Evolutionary conservation across 2,329 filamentous ascomycete genomes (phyloP), one percentile per base, ranked within the genome.

Genomic region (Escovopsis sp.): DNA sequence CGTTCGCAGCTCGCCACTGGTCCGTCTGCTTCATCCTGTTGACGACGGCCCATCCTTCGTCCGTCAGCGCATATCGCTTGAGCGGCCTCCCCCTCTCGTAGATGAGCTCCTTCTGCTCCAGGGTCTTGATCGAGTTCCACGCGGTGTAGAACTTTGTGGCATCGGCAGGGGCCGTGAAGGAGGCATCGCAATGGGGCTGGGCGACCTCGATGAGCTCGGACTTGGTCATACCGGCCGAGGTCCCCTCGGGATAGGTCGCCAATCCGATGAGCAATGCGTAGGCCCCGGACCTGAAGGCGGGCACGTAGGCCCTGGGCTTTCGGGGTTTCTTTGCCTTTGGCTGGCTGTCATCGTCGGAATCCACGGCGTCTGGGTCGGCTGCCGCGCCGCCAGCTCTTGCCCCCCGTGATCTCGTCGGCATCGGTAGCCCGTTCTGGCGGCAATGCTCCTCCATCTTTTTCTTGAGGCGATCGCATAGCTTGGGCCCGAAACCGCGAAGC

Each of bases 101-200:
- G 0, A 88, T 81, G 4, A 88, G 62, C 43, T 86, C 81, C 54
- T 88, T 86, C 41, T 76, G 68, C 5, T 79, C 50, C 29, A 91
- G 62, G 0, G 80, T 85, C 54, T 84, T 84, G 71, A 89, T 87
- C 2, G 83, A 86, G 52, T 74, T 81, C 84, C 84, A 91, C 0
- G 84, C 84, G 0, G 84, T 89, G 51, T 84, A 84, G 51, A 74
- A 83, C 43, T 78, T 81, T 10, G 70, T 78, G 0, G 81, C 66
- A 41, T 84, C 79, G 34, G 64, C 67, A 0, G 81, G 79, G 0
- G 72, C 75, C 0, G 72, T 80, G 51, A 86, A 87, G 0, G 82
- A 87, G 2, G 79, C 63, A 53, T 88, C 81, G 51, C 79, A 85
- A 55, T 83, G 68, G 7, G 73, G 74, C 51, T 89, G 81, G 1